Evolutionary conservation across 768 basidiomycete species (phyloP).

Genomic region (Boletus barrowsii): DNA sequence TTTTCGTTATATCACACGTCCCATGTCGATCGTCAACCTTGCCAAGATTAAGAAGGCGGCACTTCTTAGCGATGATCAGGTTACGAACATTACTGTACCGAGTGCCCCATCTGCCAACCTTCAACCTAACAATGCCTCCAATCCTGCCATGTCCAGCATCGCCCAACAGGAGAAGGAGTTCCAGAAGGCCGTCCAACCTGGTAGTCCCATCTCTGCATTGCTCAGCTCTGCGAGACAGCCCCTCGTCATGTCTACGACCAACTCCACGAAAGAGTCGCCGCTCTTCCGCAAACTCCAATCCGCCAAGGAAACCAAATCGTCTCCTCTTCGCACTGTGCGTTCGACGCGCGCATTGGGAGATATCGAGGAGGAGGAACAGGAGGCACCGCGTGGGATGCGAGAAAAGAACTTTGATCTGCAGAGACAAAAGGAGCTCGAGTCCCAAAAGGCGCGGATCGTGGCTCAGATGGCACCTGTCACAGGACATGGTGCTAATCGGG

Average conservation of each 20-base stretch:
- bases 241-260: slow-evolving; percentile 63
- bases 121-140: slow-evolving; percentile 23
- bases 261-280: slow-evolving; percentile 33
- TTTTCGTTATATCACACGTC: slow-evolving; percentile 63
- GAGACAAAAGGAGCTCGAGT: slow-evolving; percentile 73
- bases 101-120: slow-evolving; percentile 26
- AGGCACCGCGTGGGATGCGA: slow-evolving; percentile 37
- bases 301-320: slow-evolving; percentile 46
- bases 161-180: slow-evolving; percentile 94
- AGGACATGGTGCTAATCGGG: slow-evolving; percentile 27
- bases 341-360: slow-evolving; percentile 43
- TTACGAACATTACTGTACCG: slow-evolving; percentile 42
- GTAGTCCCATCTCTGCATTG: slow-evolving; percentile 89
- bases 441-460: slow-evolving; percentile 90
- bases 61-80: slow-evolving; percentile 62
- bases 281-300: slow-evolving; percentile 56
- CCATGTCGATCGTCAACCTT: slow-evolving; percentile 67
- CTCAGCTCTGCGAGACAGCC: slow-evolving; percentile 88
- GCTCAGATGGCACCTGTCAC: slow-evolving; percentile 79
- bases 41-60: slow-evolving; percentile 59
- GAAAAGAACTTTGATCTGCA: slow-evolving; percentile 41
- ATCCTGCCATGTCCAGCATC: slow-evolving; percentile 56
- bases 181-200: slow-evolving; percentile 92
- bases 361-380: slow-evolving; percentile 43
- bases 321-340: slow-evolving; percentile 47